phyloP scores from a whole-genome alignment of 768 basidiomycete genomes.

The Symmetrospora coprosmae region DNA sequence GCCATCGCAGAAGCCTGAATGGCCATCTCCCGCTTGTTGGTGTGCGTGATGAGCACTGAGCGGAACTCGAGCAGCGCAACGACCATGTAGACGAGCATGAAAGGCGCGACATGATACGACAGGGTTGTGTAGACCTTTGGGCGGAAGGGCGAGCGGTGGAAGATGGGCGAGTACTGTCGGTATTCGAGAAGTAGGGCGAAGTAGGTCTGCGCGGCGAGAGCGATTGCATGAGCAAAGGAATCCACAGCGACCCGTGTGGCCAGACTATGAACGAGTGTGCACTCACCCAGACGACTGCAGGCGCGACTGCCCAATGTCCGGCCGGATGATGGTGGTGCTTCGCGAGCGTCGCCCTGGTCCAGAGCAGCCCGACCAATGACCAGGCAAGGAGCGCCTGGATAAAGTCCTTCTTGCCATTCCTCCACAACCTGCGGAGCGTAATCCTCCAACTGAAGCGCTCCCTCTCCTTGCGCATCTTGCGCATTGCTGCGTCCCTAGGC shows the following conservation, averaged over 20 bases:
- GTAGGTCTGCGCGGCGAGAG: slow-evolving; percentile 25
- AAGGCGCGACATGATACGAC: slow-evolving; percentile 27
- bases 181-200: slow-evolving; percentile 9
- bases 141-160: slow-evolving; percentile 19
- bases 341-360: background rate
- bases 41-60: slow-evolving; percentile 24
- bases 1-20: background rate
- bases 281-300: slow-evolving; percentile 11
- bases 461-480: background rate
- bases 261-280: background rate
- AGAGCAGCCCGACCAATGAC: background rate
- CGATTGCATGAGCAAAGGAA: background rate
- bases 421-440: background rate
- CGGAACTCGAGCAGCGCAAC: slow-evolving; percentile 31
- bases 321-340: background rate
- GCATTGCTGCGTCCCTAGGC: too few species aligned
- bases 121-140: slow-evolving; percentile 17
- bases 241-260: background rate
- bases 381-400: slow-evolving; percentile 10
- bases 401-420: slow-evolving; percentile 17
- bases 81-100: slow-evolving; percentile 23
- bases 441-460: background rate
- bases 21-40: background rate
- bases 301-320: slow-evolving; percentile 4
- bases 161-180: slow-evolving; percentile 22